Conservation (phyloP, 306 rosid genomes). For the Cyclanthera cordifolia region DNA sequence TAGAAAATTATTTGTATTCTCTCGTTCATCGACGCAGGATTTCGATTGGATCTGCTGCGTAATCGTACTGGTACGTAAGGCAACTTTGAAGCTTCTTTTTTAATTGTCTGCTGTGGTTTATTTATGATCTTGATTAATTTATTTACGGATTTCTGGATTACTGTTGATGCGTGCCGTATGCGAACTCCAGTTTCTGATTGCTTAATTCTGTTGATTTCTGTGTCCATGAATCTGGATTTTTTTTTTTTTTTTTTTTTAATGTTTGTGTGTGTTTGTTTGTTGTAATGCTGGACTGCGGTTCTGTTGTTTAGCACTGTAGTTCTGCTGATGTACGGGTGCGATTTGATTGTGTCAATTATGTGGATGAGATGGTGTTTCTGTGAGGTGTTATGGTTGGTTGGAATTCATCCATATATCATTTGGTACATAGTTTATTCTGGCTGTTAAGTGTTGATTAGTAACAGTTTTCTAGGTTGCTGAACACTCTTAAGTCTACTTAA, state of each 20-base stretch:
- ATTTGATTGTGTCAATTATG: neutral
- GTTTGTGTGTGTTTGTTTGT: neutral
- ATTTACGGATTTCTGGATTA: neutral
- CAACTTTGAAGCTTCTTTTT: neutral
- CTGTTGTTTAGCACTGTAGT: neutral
- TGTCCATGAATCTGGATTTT: neutral
- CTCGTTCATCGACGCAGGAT: neutral
- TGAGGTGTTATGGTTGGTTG: neutral
- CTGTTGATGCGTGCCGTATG: too few relatives aligned
- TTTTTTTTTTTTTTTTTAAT: too few relatives aligned
- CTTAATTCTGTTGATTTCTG: neutral
- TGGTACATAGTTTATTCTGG: neutral
- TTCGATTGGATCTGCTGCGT: slow-evolving; percentile 38
- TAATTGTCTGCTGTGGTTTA: neutral
- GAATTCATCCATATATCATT: neutral
- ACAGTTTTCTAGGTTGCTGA: neutral
- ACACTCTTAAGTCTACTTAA: neutral
- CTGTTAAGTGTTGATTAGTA: neutral
- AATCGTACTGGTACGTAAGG: neutral
- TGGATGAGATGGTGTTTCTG: neutral
- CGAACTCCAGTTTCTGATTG: too few relatives aligned
- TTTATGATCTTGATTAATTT: neutral
- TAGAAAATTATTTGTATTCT: neutral
- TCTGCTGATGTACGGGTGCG: slow-evolving; percentile 8
- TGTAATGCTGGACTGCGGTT: too few relatives aligned